Percentiles rank a stretch among this genome's conserved stretches.
phyloP scores from a whole-genome alignment of 805 yeast species.

The Yamadazyma takamatsuzukensis region DNA sequence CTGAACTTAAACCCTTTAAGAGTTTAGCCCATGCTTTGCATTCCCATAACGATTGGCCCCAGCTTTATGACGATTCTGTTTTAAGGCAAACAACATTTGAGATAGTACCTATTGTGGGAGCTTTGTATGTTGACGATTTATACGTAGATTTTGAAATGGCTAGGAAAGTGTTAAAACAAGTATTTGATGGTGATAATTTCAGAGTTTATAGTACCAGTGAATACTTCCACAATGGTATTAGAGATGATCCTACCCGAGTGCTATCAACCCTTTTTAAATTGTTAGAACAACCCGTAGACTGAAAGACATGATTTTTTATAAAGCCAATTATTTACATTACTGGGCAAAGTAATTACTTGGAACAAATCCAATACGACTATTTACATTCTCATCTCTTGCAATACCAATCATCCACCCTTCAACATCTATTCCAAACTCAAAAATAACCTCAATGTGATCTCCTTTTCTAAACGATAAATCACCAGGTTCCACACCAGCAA shows the following conservation, averaged over 20 bases:
- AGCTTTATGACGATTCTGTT: conserved; percentile 29
- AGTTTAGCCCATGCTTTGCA: conserved; percentile 38
- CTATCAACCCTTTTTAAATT: conserved; percentile 37
- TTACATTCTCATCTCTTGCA: conserved; percentile 8
- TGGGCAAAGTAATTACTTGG: conserved; percentile 30
- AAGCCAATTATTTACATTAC: neutral
- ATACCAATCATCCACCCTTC: conserved; percentile 34
- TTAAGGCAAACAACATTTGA: conserved; percentile 28
- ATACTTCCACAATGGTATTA: conserved; percentile 49
- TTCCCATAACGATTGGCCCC: conserved; percentile 30
- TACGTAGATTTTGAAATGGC: conserved; percentile 48
- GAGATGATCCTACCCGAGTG: conserved; percentile 38
- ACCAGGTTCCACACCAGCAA: conserved; percentile 31
- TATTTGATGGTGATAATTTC: conserved; percentile 29
- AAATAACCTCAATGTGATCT: conserved; percentile 29
- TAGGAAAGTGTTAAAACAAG: conserved; percentile 28
- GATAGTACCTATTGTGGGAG: conserved; percentile 46
- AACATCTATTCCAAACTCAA: conserved; percentile 26
- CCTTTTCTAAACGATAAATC: conserved; percentile 34
- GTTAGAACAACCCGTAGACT: conserved; percentile 39
- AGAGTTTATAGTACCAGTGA: conserved; percentile 45
- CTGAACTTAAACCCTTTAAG: conserved; percentile 37
- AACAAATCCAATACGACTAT: conserved; percentile 32
- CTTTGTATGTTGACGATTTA: conserved; percentile 46
- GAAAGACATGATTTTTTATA: conserved; percentile 1